Base-by-base conservation (phyloP, 257 asterid genomes). In the Jacaranda copaia region DNA sequence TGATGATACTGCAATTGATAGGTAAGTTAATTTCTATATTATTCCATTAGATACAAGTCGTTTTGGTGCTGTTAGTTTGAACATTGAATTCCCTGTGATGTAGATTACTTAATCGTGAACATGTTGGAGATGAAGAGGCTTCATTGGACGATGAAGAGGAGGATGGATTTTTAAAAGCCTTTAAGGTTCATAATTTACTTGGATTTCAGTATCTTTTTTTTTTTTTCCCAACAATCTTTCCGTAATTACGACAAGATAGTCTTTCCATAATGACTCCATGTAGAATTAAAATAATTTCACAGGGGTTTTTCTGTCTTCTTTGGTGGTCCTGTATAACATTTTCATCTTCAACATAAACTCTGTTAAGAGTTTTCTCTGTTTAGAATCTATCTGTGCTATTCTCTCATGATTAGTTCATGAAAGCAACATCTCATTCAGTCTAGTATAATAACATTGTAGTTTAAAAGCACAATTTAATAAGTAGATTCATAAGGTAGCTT, bases 1-100 rank as follows among this genome's bases (percentile, higher is more conserved):
- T 75, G 99, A 96, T 76, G 99, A 89, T 82, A 77, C 97, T 83
- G 98, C 99, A 63, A 93, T 96, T 83, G 97, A 90, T 78, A 89
- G 98, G 98, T 94, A 80, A 81, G 19, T 77, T 18, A n/a, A 12
- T 81, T 71, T 79, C 72, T 55, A 63, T 3, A 40, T 16, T 68
- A 11, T 62, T 68, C 70, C 53, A 14, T 66, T 72, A 63, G 43
- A 73, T 73, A 38, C 20, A 55, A 45, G 25, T 77, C 38, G 25
- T 38, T 60, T 80, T 66, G 45, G 8, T 78, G 68, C 72, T 73
- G 45, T 59, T 52, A 73, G 49, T 70, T 20, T 68, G 65, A 78
- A 79, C 59, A 52, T 52, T 59, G 20, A 66, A 69, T 53, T 56
- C 43, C 64, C 48, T 49, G 51, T 72, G 78, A 43, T 79, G 68